Evolutionary conservation across 805 yeast genomes (phyloP), one percentile per base, ranked within the genome.

Genomic region (Metschnikowia lunata): DNA sequence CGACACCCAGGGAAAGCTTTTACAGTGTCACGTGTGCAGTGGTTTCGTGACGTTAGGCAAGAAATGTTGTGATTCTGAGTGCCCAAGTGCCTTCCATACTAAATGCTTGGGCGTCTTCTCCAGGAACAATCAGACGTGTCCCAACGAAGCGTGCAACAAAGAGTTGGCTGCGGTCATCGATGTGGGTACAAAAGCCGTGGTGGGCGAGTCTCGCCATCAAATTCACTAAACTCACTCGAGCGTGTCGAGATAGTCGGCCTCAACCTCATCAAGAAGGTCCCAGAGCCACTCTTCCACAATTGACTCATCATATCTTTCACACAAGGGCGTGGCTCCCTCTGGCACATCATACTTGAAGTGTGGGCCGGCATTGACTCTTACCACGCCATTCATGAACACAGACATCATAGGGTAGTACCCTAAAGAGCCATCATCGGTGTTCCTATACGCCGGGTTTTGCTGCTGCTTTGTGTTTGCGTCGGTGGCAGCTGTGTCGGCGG

Each of bases 361-460:
- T 0, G 88, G 84, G 0, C 89, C 85, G 2, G 88, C 72, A 50
- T 85, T 81, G 45, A 91, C 61, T 47, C 76, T 69, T 6, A 87
- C 95, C 8, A 76, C 67, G 0, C 98, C 98, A 2, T 84, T 84
- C 51, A 79, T 80, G 59, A 79, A 93, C 26, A 85, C 85, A 43
- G 96, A 85, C 30, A 88, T 73, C 69, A 89, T 87, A 1, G 99
- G 98, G 64, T 82, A 93, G 60, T 93, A 93, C 0, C 98, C 99
- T 43, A 88, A 65, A 35, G 79, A 69, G 0, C 96, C 96, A 59
- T 93, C 97, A 60, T 93, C 95, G 55, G 78, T 57, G 59, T 71
- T 53, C 38, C 58, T 52, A 51, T 65, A 67, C 37, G 60, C 67
- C 50, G 64, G 69, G 49, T 71, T 63, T 48, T 60, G 72, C 50